phyloP scores from a whole-genome alignment of 2,329 filamentous ascomycete genomes.

The Furcasterigmium furcatum region DNA sequence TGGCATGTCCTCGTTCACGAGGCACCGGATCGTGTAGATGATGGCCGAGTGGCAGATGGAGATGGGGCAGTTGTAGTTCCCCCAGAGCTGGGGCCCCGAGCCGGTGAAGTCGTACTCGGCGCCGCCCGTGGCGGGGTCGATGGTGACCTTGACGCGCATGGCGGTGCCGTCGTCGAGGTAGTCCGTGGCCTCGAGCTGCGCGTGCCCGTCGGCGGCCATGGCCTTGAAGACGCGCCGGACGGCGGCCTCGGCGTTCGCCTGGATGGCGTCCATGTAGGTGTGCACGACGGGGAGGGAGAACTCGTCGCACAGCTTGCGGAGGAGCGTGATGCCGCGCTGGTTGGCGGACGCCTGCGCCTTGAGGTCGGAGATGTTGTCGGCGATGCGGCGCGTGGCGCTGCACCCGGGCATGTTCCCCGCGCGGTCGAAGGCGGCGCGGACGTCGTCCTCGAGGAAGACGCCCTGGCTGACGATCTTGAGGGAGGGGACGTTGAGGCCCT shows the following conservation, averaged over 20 bases:
- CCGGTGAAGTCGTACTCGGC: conserved; percentile 33
- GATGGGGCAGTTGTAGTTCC: conserved; percentile 31
- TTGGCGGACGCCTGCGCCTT: conserved; percentile 42
- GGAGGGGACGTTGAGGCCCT: conserved; percentile 34
- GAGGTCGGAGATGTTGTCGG: conserved; percentile 39
- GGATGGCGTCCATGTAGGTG: conserved; percentile 36
- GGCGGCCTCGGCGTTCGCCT: conserved; percentile 34
- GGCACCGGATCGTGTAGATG: conserved; percentile 32
- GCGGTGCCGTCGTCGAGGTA: conserved; percentile 33
- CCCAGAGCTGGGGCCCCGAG: conserved; percentile 27
- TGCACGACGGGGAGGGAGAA: conserved; percentile 27
- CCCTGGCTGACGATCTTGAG: conserved; percentile 33
- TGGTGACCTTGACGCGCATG: conserved; percentile 25
- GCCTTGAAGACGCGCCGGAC: conserved; percentile 24
- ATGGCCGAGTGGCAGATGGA: conserved; percentile 33
- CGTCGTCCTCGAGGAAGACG: conserved; percentile 28
- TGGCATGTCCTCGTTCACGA: conserved; percentile 31
- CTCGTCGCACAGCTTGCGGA: conserved; percentile 28
- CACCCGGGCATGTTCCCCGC: conserved; percentile 32
- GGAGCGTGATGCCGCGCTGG: conserved; percentile 30
- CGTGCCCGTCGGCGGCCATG: conserved; percentile 22
- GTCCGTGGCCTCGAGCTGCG: conserved; percentile 20
- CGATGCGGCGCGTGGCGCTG: conserved; percentile 28
- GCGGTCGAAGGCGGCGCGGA: conserved; percentile 23
- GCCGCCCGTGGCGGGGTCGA: conserved; percentile 22